Percentiles rank a stretch among this genome's conserved stretches.
Conservation (phyloP, 768 basidiomycete genomes). For the Pleurotus tuber-regium region DNA sequence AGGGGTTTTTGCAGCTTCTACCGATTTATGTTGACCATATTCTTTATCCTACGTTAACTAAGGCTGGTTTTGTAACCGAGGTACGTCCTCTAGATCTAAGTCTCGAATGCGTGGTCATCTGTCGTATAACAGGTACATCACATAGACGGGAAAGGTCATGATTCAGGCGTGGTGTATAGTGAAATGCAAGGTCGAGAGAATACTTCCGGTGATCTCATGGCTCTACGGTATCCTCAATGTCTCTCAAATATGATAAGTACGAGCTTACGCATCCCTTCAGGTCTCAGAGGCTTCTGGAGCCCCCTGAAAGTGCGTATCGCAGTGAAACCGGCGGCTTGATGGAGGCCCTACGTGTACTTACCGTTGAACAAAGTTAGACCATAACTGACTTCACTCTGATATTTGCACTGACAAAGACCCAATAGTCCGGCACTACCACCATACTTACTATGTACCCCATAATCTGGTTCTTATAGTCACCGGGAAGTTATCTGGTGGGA, state of each 20-base stretch:
- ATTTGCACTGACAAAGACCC: constrained; percentile 11
- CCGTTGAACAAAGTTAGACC: constrained; percentile 79
- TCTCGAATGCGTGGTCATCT: constrained; percentile 1
- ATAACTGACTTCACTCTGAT: constrained; percentile 1
- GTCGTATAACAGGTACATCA: constrained; percentile 73
- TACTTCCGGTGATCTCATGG: constrained; percentile 88
- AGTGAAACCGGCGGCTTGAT: constrained; percentile 97
- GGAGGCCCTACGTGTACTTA: constrained; percentile 83
- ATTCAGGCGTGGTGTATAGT: constrained; percentile 95
- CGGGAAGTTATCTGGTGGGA: constrained; percentile 81
- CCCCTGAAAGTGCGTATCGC: constrained; percentile 81
- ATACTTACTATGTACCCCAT: constrained; percentile 88
- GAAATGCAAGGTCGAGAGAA: constrained; percentile 98
- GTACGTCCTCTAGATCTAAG: constrained; percentile 28
- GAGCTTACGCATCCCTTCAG: constrained; percentile 34
- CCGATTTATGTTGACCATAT: constrained; percentile 96
- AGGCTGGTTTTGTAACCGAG: constrained; percentile 69
- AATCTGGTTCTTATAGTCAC: constrained; percentile 88
- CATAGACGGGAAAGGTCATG: constrained; percentile 84
- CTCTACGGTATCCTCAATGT: constrained; percentile 57
- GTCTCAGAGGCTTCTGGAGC: constrained; percentile 78
- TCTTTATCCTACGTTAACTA: constrained; percentile 90
- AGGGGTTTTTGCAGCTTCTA: constrained; percentile 83
- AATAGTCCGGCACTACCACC: constrained; percentile 88
- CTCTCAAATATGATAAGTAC: background rate